A percentile compares a stretch with the other conserved stretches of the same genome.
These are phyloP conservation scores for Mycena galericulata DNA, from an alignment of 768 basidiomycete genomes.

Conservation along the genomic window DNA sequence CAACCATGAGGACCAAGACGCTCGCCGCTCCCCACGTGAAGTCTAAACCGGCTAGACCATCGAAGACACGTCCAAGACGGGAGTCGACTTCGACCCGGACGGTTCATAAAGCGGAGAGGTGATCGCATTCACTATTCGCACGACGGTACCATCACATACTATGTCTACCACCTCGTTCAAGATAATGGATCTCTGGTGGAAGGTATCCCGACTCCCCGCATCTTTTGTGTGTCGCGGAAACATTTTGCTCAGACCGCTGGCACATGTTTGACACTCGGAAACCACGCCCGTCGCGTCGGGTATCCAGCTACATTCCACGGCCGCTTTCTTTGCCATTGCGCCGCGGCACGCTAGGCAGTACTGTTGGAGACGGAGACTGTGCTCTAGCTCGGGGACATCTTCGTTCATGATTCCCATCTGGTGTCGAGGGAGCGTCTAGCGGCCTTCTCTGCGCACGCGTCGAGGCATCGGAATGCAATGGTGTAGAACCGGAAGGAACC, in stretches of 20 bases:
- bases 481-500: conserved; percentile 54
- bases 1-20: too few relatives aligned
- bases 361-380: conserved; percentile 48
- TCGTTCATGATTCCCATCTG: conserved; percentile 44
- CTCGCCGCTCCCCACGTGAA: too few relatives aligned
- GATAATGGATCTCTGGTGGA: too few relatives aligned
- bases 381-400: conserved; percentile 50
- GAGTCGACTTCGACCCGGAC: too few relatives aligned
- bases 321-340: conserved; percentile 18
- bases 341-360: conserved; percentile 28
- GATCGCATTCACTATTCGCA: too few relatives aligned
- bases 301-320: conserved; percentile 23
- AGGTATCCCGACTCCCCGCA: too few relatives aligned
- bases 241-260: conserved; percentile 20
- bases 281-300: conserved; percentile 27
- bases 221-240: too few relatives aligned
- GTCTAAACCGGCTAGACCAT: too few relatives aligned
- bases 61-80: too few relatives aligned
- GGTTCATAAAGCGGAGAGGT: too few relatives aligned
- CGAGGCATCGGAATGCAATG: conserved; percentile 51
- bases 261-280: conserved; percentile 17
- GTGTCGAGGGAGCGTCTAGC: conserved; percentile 47
- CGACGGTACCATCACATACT: too few relatives aligned
- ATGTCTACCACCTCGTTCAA: too few relatives aligned
- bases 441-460: conserved; percentile 48